Percentiles rank a stretch among this genome's conserved stretches.
These are phyloP conservation scores for Hypomontagnella monticulosa DNA, from an alignment of 495 filamentous ascomycete genomes.

Conservation along the genomic window DNA sequence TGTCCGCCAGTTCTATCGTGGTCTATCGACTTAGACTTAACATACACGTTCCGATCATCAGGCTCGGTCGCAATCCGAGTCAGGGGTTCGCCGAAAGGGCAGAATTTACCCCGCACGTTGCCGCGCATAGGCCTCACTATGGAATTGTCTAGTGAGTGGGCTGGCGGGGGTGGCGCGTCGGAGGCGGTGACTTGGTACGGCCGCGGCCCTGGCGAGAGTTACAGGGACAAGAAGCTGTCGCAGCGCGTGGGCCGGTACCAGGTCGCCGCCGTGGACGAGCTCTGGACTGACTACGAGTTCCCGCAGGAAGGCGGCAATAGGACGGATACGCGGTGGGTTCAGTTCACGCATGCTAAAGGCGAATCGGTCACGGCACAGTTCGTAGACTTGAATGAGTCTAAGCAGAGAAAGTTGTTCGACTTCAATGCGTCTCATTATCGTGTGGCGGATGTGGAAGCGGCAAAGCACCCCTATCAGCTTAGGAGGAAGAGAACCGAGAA, in stretches of 20 bases:
- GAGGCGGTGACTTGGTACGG: constrained; percentile 65
- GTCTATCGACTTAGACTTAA: constrained; percentile 60
- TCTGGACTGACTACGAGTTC: constrained; percentile 68
- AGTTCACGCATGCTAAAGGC: constrained; percentile 48
- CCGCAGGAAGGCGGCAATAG: constrained; percentile 72
- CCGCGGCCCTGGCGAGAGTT: constrained; percentile 70
- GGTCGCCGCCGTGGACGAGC: constrained; percentile 49
- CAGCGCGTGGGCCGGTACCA: constrained; percentile 63
- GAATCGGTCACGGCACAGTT: constrained; percentile 49
- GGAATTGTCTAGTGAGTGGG: constrained; percentile 51
- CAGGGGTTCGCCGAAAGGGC: constrained; percentile 50
- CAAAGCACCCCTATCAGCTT: constrained; percentile 69
- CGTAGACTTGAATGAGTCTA: constrained; percentile 29
- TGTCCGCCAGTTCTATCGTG: constrained; percentile 65
- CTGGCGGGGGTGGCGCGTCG: constrained; percentile 29
- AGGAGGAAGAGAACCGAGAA: constrained; percentile 55
- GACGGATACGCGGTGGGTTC: constrained; percentile 66
- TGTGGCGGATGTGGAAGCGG: constrained; percentile 58
- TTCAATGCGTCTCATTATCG: constrained; percentile 64
- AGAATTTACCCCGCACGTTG: constrained; percentile 59
- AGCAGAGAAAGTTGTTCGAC: constrained; percentile 55
- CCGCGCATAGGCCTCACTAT: constrained; percentile 66
- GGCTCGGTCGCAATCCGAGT: constrained; percentile 57
- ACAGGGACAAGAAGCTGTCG: constrained; percentile 67
- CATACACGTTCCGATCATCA: constrained; percentile 57